Percentiles rank a stretch among this genome's conserved stretches.
Conservation (phyloP, 2,329 filamentous ascomycete species). For the Dichotomopilus funicola region DNA sequence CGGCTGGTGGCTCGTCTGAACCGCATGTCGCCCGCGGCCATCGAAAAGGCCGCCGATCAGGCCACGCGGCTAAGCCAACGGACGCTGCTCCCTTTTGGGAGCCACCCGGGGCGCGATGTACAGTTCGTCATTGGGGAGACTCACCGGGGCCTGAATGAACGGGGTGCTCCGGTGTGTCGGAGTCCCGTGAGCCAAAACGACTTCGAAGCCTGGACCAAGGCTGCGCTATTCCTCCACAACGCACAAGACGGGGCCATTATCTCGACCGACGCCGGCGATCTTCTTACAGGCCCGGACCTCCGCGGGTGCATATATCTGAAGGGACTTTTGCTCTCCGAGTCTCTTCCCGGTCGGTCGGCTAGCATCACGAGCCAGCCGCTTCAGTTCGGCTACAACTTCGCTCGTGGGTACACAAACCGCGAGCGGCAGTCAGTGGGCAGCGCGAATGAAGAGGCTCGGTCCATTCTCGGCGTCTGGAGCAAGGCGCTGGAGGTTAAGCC, state of each 20-base stretch:
- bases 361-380: conserved; percentile 23
- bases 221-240: conserved; percentile 1
- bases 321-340: conserved; percentile 12
- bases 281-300: conserved; percentile 15
- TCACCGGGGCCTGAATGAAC: conserved; percentile 11
- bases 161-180: conserved; percentile 1
- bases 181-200: conserved; percentile 10
- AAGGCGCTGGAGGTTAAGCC: conserved; percentile 10
- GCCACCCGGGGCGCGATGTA: conserved; percentile 14
- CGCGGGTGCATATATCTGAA: conserved; percentile 24
- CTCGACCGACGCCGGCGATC: neutral
- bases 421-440: conserved; percentile 20
- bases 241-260: neutral
- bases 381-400: conserved; percentile 25
- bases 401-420: conserved; percentile 20
- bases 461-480: conserved; percentile 23
- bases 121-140: conserved; percentile 23
- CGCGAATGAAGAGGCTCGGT: conserved; percentile 15
- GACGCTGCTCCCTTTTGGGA: conserved; percentile 14
- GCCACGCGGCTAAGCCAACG: conserved; percentile 1
- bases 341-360: conserved; percentile 10
- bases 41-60: neutral
- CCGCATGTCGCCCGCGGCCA: conserved; percentile 2
- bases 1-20: conserved; percentile 19
- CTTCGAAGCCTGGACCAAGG: conserved; percentile 4